Percentiles rank a stretch among this genome's conserved stretches.
phyloP scores from a whole-genome alignment of 2,329 filamentous ascomycete genomes.

The Zymoseptoria passerinii region DNA sequence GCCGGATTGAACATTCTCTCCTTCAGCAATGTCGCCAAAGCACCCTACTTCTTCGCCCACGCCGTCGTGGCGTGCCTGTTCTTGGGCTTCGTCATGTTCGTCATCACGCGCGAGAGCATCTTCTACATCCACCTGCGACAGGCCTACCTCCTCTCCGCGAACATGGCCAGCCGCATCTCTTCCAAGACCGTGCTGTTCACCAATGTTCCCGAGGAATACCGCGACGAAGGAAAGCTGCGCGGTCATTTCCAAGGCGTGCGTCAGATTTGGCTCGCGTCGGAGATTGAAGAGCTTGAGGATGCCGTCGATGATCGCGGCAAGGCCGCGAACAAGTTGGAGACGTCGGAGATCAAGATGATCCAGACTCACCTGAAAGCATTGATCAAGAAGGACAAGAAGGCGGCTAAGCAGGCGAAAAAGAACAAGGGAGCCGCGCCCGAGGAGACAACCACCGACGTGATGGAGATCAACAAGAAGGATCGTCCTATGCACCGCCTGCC shows the following conservation, averaged over 20 bases:
- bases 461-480: conserved; percentile 49
- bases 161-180: conserved; percentile 36
- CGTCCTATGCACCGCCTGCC: conserved; percentile 62
- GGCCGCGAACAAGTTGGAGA: conserved; percentile 37
- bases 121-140: conserved; percentile 40
- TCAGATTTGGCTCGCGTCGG: conserved; percentile 39
- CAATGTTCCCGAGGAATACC: conserved; percentile 35
- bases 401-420: conserved; percentile 3
- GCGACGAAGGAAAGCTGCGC: conserved; percentile 33
- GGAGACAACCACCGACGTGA: conserved; percentile 29
- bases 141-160: conserved; percentile 38
- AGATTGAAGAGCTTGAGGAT: conserved; percentile 37
- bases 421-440: conserved; percentile 1
- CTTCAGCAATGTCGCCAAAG: conserved; percentile 31
- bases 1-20: conserved; percentile 23
- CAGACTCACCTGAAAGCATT: conserved; percentile 26
- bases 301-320: conserved; percentile 38
- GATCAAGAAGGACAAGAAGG: conserved; percentile 21
- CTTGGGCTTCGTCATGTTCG: conserved; percentile 35
- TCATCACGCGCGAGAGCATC: conserved; percentile 39
- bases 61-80: conserved; percentile 35
- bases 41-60: conserved; percentile 37
- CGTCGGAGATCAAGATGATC: conserved; percentile 35
- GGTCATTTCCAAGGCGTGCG: conserved; percentile 32
- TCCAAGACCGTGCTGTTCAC: conserved; percentile 40